A percentile compares a stretch with the other conserved stretches of the same genome.
These are phyloP conservation scores for Cucumis melo DNA, from an alignment of 306 rosid species.

Conservation along the genomic window DNA sequence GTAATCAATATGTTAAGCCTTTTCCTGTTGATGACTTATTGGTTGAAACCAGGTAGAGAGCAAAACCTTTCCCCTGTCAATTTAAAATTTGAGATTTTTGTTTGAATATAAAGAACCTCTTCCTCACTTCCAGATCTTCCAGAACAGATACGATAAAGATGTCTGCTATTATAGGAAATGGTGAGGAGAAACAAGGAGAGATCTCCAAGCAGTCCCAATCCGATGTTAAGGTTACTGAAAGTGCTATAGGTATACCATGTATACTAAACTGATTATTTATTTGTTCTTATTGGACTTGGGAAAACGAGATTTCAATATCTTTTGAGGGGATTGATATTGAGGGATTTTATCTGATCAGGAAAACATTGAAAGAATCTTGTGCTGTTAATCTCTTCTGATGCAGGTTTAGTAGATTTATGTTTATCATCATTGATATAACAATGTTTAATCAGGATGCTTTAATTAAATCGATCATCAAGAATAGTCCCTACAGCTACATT, in stretches of 20 bases:
- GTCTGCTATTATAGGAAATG: constrained; percentile 21
- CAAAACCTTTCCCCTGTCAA: constrained; percentile 7
- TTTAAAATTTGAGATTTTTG: background rate
- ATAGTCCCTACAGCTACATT: too few species aligned
- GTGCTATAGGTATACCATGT: constrained; percentile 31
- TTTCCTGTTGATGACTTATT: constrained; percentile 20
- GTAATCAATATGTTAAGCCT: constrained; percentile 9
- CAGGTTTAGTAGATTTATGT: too few species aligned
- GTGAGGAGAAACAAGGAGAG: constrained; percentile 12
- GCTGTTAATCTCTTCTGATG: too few species aligned
- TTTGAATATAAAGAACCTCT: background rate
- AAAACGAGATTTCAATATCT: background rate
- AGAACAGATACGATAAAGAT: constrained; percentile 30
- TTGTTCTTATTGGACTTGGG: background rate
- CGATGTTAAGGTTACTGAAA: constrained; percentile 21
- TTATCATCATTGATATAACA: too few species aligned
- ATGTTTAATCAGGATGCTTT: too few species aligned
- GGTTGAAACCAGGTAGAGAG: constrained; percentile 29
- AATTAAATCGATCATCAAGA: too few species aligned
- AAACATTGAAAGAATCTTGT: too few species aligned
- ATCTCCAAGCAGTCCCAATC: constrained; percentile 17
- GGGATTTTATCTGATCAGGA: too few species aligned
- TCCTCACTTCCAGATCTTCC: constrained; percentile 23
- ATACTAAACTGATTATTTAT: background rate
- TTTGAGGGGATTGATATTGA: too few species aligned